Percentiles rank a stretch among this genome's conserved stretches.
Evolutionary conservation across 2,329 filamentous ascomycete species (phyloP).

Genomic region (Phaeosphaeria sp.): DNA sequence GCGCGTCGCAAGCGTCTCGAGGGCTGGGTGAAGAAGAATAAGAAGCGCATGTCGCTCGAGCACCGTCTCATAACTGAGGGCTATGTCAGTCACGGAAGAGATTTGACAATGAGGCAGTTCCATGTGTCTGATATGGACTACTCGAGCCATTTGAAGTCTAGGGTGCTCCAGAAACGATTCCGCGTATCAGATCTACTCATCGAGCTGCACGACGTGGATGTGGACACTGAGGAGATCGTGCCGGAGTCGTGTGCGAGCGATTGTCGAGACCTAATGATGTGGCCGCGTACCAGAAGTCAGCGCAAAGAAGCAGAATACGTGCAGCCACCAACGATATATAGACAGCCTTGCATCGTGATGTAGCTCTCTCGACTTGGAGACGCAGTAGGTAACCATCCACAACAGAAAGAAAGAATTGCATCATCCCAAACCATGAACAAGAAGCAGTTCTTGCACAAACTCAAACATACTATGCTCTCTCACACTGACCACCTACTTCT

Average conservation of each 20-base stretch:
- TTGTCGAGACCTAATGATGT: constrained; percentile 8
- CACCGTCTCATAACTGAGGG: constrained; percentile 17
- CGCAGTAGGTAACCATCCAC: too few species aligned
- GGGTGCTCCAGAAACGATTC: neutral
- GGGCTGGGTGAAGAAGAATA: constrained; percentile 18
- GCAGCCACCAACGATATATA: neutral
- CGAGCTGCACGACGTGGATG: neutral
- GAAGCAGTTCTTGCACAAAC: too few species aligned
- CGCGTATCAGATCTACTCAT: neutral
- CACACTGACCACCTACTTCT: neutral
- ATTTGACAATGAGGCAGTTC: neutral
- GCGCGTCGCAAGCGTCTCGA: constrained; percentile 21
- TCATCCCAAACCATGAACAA: too few species aligned
- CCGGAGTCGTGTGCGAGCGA: constrained; percentile 13
- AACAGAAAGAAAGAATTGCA: too few species aligned
- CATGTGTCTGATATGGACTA: neutral
- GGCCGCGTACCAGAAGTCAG: neutral
- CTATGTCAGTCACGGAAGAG: neutral
- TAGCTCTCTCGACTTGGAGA: neutral
- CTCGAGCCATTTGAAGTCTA: neutral
- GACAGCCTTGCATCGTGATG: neutral
- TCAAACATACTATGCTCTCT: neutral
- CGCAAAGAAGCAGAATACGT: neutral
- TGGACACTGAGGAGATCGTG: constrained; percentile 9
- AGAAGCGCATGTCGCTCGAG: constrained; percentile 19